These are phyloP conservation scores for Cryphonectria parasitica DNA, from an alignment of 2,329 filamentous ascomycete species.

Conservation along the genomic window DNA sequence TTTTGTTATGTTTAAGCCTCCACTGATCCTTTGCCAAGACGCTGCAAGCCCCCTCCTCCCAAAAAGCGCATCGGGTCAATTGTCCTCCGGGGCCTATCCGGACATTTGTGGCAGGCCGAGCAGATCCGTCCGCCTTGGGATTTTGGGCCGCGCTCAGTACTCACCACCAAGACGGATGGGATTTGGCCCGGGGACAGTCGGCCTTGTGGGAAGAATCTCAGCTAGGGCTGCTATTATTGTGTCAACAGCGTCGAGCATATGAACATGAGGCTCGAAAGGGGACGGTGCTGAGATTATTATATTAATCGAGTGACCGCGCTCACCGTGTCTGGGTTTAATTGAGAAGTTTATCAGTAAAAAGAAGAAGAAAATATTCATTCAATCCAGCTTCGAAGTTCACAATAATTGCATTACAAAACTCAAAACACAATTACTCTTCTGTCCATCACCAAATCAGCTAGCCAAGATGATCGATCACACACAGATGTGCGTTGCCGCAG, in stretches of 20 bases:
- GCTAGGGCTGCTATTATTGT: not conserved
- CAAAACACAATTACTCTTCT: not conserved
- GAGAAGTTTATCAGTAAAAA: no score
- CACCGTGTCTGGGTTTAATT: not conserved
- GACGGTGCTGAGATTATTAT: not conserved
- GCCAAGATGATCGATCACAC: slow-evolving; percentile 40
- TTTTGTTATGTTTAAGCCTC: not conserved
- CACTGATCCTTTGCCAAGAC: not conserved
- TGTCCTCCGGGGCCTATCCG: not conserved
- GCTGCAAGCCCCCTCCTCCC: not conserved
- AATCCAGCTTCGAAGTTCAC: not conserved
- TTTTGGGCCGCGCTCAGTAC: not conserved
- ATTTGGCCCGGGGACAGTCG: not conserved
- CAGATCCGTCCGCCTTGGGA: not conserved
- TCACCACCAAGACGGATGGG: not conserved
- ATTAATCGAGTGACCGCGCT: not conserved
- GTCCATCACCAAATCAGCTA: not conserved
- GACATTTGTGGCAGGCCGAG: slow-evolving; percentile 8
- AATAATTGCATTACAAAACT: not conserved
- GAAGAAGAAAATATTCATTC: no score
- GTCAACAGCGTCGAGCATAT: not conserved
- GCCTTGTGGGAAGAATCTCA: not conserved
- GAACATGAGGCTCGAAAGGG: not conserved
- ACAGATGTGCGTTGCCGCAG: slow-evolving; percentile 37
- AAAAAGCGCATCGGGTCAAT: not conserved